Evolutionary conservation across 2,329 filamentous ascomycete genomes (phyloP).

Genomic region (Epichloe sp.): DNA sequence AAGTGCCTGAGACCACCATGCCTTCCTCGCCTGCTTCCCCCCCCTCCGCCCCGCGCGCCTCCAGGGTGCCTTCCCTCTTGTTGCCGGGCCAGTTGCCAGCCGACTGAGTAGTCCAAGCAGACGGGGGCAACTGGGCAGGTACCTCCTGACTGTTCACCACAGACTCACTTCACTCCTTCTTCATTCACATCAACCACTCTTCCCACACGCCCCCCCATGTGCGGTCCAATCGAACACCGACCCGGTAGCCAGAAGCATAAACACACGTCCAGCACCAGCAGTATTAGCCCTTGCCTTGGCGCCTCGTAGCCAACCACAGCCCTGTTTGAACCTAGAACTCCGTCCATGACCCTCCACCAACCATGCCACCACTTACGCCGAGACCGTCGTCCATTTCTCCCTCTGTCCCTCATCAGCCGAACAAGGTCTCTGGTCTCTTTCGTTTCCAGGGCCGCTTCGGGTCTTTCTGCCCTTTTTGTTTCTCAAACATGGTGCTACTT

Average conservation of each 20-base stretch:
- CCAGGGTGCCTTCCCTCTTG: constrained; percentile 2
- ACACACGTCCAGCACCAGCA: constrained; percentile 8
- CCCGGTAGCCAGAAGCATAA: constrained; percentile 6
- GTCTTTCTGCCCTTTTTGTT: constrained; percentile 7
- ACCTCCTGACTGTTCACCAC: background rate
- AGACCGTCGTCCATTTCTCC: constrained; percentile 10
- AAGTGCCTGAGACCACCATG: background rate
- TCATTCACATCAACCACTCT: constrained; percentile 2
- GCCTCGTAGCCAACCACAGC: constrained; percentile 11
- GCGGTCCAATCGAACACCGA: constrained; percentile 5
- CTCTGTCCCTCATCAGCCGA: constrained; percentile 11
- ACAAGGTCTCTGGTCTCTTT: constrained; percentile 8
- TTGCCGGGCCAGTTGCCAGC: constrained; percentile 1
- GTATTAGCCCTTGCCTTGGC: constrained; percentile 6
- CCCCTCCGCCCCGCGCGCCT: constrained; percentile 1
- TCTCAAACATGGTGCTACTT: constrained; percentile 14
- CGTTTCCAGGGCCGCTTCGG: constrained; percentile 6
- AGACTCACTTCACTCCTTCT: constrained; percentile 6
- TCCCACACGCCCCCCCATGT: constrained; percentile 4
- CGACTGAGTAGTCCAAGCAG: background rate
- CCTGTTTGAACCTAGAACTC: constrained; percentile 10
- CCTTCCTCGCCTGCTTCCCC: background rate
- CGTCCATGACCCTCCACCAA: constrained; percentile 10
- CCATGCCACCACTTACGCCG: constrained; percentile 8
- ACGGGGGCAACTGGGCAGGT: background rate